A percentile compares a stretch with the other conserved stretches of the same genome.
phyloP scores from a whole-genome alignment of 768 basidiomycete species.

The Dioszegia hungarica region DNA sequence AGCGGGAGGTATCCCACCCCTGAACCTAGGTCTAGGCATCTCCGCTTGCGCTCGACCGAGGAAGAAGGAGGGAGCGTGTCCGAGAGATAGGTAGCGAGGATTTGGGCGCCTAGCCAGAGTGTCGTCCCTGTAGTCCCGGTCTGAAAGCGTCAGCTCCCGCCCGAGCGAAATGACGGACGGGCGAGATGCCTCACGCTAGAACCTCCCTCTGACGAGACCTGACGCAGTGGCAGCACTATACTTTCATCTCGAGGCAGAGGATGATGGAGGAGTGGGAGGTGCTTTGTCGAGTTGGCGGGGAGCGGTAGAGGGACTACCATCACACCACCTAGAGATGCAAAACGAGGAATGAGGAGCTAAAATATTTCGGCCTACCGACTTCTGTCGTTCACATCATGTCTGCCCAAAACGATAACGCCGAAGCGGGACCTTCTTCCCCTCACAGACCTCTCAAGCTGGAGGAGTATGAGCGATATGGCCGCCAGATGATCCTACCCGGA shows the following conservation, averaged over 20 bases:
- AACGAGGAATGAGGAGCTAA: neutral
- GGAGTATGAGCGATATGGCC: slow-evolving; percentile 89
- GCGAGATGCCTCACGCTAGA: neutral
- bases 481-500: slow-evolving; percentile 90
- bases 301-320: slow-evolving; percentile 9
- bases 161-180: neutral
- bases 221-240: slow-evolving; percentile 9
- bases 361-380: neutral
- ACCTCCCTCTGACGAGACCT: slow-evolving; percentile 16
- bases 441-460: slow-evolving; percentile 35
- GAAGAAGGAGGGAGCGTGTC: slow-evolving; percentile 22
- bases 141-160: neutral
- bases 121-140: slow-evolving; percentile 67
- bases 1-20: slow-evolving; percentile 78
- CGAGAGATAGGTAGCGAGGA: slow-evolving; percentile 62
- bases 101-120: slow-evolving; percentile 78
- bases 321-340: neutral
- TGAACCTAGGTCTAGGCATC: slow-evolving; percentile 70
- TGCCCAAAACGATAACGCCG: neutral
- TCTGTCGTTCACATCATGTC: neutral
- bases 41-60: neutral
- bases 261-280: slow-evolving; percentile 26
- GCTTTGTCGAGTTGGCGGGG: slow-evolving; percentile 36
- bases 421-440: neutral
- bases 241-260: slow-evolving; percentile 20